Evolutionary conservation across 2,329 filamentous ascomycete species (phyloP).

Genomic region (Sphaceloma murrayae): DNA sequence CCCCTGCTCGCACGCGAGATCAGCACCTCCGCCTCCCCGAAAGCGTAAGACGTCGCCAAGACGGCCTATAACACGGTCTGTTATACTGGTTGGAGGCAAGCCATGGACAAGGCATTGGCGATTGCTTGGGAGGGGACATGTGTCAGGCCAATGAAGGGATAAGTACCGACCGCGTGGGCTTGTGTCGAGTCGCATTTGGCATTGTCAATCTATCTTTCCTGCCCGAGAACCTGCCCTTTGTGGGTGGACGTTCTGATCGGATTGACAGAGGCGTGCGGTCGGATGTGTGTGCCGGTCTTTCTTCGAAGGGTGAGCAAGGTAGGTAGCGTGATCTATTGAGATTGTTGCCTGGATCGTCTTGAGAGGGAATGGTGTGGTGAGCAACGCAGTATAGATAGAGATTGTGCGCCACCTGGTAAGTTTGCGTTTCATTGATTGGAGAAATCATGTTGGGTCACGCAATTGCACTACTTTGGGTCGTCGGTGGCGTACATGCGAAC

Average conservation of each 20-base stretch:
- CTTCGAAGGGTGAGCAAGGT: background rate
- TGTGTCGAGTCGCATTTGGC: background rate
- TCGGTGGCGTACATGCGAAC: background rate
- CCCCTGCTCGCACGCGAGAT: background rate
- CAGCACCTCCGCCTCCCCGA: background rate
- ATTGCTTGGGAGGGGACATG: background rate
- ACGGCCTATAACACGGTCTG: background rate
- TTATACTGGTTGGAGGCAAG: background rate
- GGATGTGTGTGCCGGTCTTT: background rate
- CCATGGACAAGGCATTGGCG: background rate
- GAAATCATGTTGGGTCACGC: background rate
- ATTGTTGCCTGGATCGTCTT: background rate
- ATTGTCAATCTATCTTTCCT: background rate
- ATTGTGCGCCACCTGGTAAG: no score
- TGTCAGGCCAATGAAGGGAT: slow-evolving; percentile 1
- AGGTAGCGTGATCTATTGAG: background rate
- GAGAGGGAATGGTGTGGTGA: no score
- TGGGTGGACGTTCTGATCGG: no score
- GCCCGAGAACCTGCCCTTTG: slow-evolving; percentile 8
- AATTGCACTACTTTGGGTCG: background rate
- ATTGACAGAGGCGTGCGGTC: background rate
- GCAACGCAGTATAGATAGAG: no score
- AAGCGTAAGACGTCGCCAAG: background rate
- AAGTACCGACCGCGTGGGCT: background rate
- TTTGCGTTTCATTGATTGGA: background rate